Base-by-base conservation (phyloP, 805 yeast genomes). In the Hyphopichia homilentoma region DNA sequence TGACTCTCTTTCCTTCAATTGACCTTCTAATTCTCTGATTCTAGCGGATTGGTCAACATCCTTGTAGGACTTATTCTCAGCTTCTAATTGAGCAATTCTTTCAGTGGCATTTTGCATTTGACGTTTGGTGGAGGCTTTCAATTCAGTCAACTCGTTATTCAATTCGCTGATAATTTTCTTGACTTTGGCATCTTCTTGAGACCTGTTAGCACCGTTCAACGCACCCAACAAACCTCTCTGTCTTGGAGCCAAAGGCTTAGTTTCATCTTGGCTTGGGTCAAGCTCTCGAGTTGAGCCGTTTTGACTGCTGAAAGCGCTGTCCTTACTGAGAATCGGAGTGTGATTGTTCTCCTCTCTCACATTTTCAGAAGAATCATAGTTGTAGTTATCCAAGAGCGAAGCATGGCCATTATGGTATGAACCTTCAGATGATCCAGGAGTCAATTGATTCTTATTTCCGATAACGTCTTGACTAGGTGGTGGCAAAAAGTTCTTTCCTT, bases 31-130 rank as follows among this genome's bases (percentile, higher is more conserved):
- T 7, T 41, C 39, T 9, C 20, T 30, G 16, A 27, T 19, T n/a
- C 40, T 40, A n/a, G 30, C 23, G 23, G 35, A 25, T 16, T 33
- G 17, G 14, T 16, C 21, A 16, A 19, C 20, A 19, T 16, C 25
- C 13, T 29, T 18, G 21, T 21, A 30, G n/a, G 16, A 9, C 8
- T 25, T 27, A 31, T 45, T 40, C 35, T 67, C 64, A 9, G 35
- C 18, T 37, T 79, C 84, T 21, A 83, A 58, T 14, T 47, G 45
- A 15, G 54, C 54, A 15, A 82, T 77, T 35, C 70, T 71, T 13
- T 67, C 67, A 42, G 78, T 73, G 0, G 88, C 89, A 30, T 65
- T 59, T 30, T 61, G 65, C 40, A 82, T 79, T 41, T 77, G 80
- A 4, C 56, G 54, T 35, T 65, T 68, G 16, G 70, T 49, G 2